These are phyloP conservation scores for Erodium trifolium DNA, from an alignment of 441 rosid genomes.

Conservation along the genomic window DNA sequence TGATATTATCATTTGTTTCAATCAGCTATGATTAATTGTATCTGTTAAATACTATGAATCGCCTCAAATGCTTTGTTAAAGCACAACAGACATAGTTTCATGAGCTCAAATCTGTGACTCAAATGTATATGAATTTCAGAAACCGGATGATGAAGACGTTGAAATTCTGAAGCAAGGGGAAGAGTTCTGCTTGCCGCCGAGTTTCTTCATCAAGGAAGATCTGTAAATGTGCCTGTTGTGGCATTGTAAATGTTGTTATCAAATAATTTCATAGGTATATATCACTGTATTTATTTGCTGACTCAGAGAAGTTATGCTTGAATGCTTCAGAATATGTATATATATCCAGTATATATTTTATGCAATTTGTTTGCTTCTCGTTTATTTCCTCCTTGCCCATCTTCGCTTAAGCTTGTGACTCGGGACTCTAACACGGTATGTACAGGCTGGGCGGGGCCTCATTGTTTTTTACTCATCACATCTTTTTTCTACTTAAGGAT, in stretches of 20 bases:
- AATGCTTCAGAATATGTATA: too few relatives aligned
- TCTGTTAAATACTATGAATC: not conserved
- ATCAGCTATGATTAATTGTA: not conserved
- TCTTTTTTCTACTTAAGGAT: too few relatives aligned
- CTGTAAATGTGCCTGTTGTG: constrained; percentile 15
- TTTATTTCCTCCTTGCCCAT: too few relatives aligned
- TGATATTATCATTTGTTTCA: not conserved
- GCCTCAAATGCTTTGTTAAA: not conserved
- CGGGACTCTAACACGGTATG: too few relatives aligned
- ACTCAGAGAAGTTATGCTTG: too few relatives aligned
- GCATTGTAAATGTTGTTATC: constrained; percentile 7
- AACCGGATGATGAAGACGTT: constrained; percentile 78
- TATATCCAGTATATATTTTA: too few relatives aligned
- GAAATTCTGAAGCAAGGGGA: constrained; percentile 76
- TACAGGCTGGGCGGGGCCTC: too few relatives aligned
- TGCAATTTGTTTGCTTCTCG: too few relatives aligned
- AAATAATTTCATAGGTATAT: not conserved
- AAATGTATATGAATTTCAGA: constrained; percentile 31
- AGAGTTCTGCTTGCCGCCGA: constrained; percentile 77
- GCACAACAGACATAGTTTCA: constrained; percentile 3
- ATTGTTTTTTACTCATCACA: too few relatives aligned
- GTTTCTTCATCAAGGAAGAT: constrained; percentile 77
- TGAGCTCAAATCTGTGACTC: not conserved
- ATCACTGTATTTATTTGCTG: too few relatives aligned
- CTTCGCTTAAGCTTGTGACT: too few relatives aligned